Evolutionary conservation across 1,284 basidiomycete species (phyloP).

Genomic region (Inonotus obliquus): DNA sequence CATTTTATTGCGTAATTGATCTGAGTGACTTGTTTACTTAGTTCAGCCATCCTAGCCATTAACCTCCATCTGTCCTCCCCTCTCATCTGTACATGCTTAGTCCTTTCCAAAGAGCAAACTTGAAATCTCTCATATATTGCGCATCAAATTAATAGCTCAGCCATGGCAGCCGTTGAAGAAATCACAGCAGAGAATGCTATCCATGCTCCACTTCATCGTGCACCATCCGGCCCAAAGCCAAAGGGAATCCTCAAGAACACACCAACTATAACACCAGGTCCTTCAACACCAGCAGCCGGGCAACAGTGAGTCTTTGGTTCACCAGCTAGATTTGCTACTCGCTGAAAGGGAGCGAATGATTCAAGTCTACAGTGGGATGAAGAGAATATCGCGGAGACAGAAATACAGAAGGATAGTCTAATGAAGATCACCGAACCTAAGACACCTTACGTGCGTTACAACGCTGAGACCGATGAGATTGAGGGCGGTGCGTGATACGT

Average conservation of each 20-base stretch:
- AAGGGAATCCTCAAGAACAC: constrained; percentile 85
- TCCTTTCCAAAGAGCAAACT: background rate
- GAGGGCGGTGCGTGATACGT: constrained; percentile 57
- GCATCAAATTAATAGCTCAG: background rate
- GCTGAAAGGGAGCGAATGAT: background rate
- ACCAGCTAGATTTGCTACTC: background rate
- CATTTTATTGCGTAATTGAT: background rate
- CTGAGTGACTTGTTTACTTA: background rate
- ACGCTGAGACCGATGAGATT: constrained; percentile 77
- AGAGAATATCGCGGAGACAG: constrained; percentile 83
- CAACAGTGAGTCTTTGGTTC: constrained; percentile 37
- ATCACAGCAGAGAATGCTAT: constrained; percentile 2
- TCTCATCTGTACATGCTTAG: background rate
- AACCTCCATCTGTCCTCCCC: background rate
- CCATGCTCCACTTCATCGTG: constrained; percentile 13
- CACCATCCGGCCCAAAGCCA: constrained; percentile 55
- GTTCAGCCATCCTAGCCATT: background rate
- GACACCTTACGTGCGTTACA: constrained; percentile 92
- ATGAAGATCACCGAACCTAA: constrained; percentile 98
- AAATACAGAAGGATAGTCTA: constrained; percentile 87
- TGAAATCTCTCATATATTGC: background rate
- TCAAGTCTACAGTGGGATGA: constrained; percentile 85
- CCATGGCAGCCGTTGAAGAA: constrained; percentile 5
- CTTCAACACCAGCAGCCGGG: constrained; percentile 33
- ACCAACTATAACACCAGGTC: constrained; percentile 35